phyloP scores from a whole-genome alignment of 768 basidiomycete genomes.

The Porpolomopsis calyptriformis region DNA sequence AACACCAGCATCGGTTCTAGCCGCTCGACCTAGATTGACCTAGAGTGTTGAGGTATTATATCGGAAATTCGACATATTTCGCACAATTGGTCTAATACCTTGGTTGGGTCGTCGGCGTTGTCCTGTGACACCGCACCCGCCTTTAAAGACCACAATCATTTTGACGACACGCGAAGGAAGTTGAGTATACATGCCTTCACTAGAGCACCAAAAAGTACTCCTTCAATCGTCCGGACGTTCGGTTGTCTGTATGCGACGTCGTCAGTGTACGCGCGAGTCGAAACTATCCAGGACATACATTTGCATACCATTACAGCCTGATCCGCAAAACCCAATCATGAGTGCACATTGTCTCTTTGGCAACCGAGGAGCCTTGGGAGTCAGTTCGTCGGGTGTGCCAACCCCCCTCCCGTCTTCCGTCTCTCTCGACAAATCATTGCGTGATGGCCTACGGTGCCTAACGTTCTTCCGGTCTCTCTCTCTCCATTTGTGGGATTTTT shows the following conservation, averaged over 20 bases:
- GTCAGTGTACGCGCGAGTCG: neutral
- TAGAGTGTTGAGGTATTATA: constrained; percentile 19
- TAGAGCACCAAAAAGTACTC: constrained; percentile 76
- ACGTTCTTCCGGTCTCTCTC: constrained; percentile 27
- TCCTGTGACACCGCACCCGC: constrained; percentile 91
- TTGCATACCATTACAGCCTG: constrained; percentile 92
- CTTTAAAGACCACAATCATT: constrained; percentile 26
- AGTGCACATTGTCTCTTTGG: constrained; percentile 83
- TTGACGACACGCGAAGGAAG: neutral
- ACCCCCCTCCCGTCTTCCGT: constrained; percentile 14
- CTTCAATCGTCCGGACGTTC: constrained; percentile 76
- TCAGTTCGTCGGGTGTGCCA: constrained; percentile 27
- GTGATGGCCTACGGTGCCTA: constrained; percentile 35
- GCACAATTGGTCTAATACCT: constrained; percentile 37
- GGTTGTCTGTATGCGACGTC: constrained; percentile 46
- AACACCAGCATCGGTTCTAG: constrained; percentile 94
- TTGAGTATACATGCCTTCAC: constrained; percentile 23
- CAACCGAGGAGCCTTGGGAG: constrained; percentile 47
- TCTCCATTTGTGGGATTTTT: constrained; percentile 16
- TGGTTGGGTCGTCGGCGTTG: constrained; percentile 83
- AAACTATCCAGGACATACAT: constrained; percentile 48
- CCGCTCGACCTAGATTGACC: constrained; percentile 81
- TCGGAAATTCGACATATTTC: neutral
- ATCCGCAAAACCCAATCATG: constrained; percentile 84
- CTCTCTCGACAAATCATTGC: constrained; percentile 17